Evolutionary conservation across 176 grass and related monocot species (phyloP), one percentile per base, ranked within the genome.

Genomic region (Musa acuminata): DNA sequence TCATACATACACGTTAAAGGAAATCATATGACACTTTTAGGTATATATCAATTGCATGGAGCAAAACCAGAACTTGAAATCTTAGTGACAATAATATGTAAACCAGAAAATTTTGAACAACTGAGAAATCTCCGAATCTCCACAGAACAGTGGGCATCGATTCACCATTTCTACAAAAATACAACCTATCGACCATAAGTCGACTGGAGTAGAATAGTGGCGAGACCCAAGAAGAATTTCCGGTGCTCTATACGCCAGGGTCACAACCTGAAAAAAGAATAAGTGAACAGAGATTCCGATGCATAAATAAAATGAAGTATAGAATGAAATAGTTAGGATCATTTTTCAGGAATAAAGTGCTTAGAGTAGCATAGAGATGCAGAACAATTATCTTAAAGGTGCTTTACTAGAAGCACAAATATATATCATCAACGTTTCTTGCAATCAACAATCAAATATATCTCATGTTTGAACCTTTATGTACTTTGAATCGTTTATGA

Each of bases 151-250:
- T 68, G 94, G 75, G 51, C 75, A 81, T 72, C 86, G 85, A 52
- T 87, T 93, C 70, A 93, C 83, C 93, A 97, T 97, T 82, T 97
- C 93, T 69, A 87, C 93, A 78, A 97, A 97, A 79, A 97, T 90
- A 81, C 93, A 97, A 68, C 93, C 93, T 73, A 93, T 82, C 53
- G 93, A 97, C 93, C 93, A 97, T 58, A 97, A 66, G 54, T 73
- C 71, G 19, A 73, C 71, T 26, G 71, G 71, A 14, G 71, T 73
- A 24, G 71, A 73, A 49, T 73, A 73, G 21, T 25, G 52, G 49
- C 1, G 49, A 53, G 71, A 13, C 3, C 71, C 71, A 73, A 73
- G 71, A 7, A 73, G 51, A 24, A 73, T 55, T 73, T 73, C 71
- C 8, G 71, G 71, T 25, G 71, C 71, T 22, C 71, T 54, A 73